These are phyloP conservation scores for Colletotrichum tropicicola DNA, from an alignment of 2,329 filamentous ascomycete species.

Conservation along the genomic window DNA sequence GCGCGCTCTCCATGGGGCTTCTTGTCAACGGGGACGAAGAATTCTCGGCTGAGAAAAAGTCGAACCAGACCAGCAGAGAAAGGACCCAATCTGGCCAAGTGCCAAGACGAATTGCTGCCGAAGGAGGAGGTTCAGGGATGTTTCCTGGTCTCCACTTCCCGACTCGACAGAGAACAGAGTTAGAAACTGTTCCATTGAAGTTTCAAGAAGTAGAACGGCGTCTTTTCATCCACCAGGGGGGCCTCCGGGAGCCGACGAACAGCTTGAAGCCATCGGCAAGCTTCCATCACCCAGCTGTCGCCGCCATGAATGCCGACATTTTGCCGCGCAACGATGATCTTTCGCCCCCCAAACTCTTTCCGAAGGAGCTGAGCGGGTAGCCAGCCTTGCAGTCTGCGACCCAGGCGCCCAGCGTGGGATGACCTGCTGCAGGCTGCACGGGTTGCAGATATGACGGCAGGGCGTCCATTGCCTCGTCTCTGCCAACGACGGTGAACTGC, in stretches of 20 bases:
- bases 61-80: constrained; percentile 12
- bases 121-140: constrained; percentile 22
- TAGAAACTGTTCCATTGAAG: constrained; percentile 30
- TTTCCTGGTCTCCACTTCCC: constrained; percentile 17
- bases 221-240: background rate
- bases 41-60: constrained; percentile 18
- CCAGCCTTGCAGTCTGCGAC: constrained; percentile 15
- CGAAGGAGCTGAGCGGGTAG: background rate
- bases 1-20: background rate
- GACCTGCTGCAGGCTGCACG: constrained; percentile 22
- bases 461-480: background rate
- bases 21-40: constrained; percentile 4
- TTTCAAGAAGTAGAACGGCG: constrained; percentile 26
- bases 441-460: constrained; percentile 21
- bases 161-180: constrained; percentile 19
- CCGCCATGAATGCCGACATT: constrained; percentile 3
- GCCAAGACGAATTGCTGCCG: constrained; percentile 15
- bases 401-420: constrained; percentile 10
- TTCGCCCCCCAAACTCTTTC: background rate
- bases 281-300: constrained; percentile 10
- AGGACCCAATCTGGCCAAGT: constrained; percentile 9
- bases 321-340: background rate
- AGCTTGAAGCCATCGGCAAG: constrained; percentile 8
- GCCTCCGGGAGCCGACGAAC: constrained; percentile 8
- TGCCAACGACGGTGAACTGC: background rate